These are phyloP conservation scores for Telopea speciosissima DNA, from an alignment of 177 flowering plant species.

Conservation along the genomic window DNA sequence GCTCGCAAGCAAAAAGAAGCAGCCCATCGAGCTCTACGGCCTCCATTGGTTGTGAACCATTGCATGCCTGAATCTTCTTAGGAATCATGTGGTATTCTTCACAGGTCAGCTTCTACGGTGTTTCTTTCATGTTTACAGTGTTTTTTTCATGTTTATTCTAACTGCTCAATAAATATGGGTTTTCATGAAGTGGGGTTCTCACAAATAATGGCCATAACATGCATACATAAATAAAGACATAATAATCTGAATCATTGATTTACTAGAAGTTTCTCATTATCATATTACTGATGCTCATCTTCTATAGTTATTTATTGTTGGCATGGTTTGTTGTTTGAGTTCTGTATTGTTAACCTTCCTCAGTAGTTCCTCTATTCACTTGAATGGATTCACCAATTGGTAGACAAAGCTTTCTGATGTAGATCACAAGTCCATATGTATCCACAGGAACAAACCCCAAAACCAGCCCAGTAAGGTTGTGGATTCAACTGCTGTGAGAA, in stretches of 20 bases:
- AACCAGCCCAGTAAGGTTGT: too few relatives aligned
- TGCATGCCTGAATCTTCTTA: slow-evolving; percentile 30
- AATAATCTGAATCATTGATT: too few relatives aligned
- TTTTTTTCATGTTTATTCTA: neutral
- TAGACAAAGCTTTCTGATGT: too few relatives aligned
- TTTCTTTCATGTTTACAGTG: slow-evolving; percentile 3
- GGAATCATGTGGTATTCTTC: slow-evolving; percentile 7
- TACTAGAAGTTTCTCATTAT: neutral
- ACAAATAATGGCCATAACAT: neutral
- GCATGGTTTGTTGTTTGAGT: neutral
- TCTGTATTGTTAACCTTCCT: neutral
- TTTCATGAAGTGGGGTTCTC: neutral
- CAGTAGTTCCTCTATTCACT: neutral
- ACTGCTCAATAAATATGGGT: neutral
- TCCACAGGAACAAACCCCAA: too few relatives aligned
- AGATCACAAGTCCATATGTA: too few relatives aligned
- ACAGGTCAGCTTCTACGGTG: slow-evolving; percentile 12
- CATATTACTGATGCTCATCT: neutral
- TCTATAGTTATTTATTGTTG: too few relatives aligned
- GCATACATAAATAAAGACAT: too few relatives aligned
- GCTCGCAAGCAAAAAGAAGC: slow-evolving; percentile 61
- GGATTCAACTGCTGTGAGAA: too few relatives aligned
- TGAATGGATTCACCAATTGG: neutral
- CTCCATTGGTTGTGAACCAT: slow-evolving; percentile 65
- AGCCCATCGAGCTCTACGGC: slow-evolving; percentile 58